These are phyloP conservation scores for Ascochyta koolunga DNA, from an alignment of 2,329 filamentous ascomycete species.

Conservation along the genomic window DNA sequence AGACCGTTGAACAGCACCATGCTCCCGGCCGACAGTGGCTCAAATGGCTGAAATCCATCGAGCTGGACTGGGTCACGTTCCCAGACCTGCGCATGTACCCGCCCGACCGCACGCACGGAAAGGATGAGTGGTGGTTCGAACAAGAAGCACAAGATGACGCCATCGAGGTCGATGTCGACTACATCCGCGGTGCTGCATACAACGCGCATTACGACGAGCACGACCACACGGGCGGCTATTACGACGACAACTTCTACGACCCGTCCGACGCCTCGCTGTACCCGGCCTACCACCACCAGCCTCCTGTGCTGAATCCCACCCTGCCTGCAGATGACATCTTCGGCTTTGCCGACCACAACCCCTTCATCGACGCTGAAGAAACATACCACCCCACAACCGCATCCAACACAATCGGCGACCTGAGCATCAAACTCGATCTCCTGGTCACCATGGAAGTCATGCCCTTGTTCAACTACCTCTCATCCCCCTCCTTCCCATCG, in stretches of 20 bases:
- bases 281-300: conserved; percentile 28
- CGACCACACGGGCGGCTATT: conserved; percentile 41
- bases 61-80: conserved; percentile 46
- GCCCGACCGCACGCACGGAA: conserved; percentile 31
- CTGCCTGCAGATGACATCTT: conserved; percentile 34
- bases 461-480: conserved; percentile 42
- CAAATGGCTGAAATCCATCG: conserved; percentile 38
- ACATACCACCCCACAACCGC: conserved; percentile 19
- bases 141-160: conserved; percentile 15
- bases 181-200: conserved; percentile 33
- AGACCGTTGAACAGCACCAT: conserved; percentile 33
- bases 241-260: conserved; percentile 46
- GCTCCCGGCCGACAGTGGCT: conserved; percentile 38
- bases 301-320: conserved; percentile 4
- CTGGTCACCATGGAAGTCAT: conserved; percentile 42
- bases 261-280: conserved; percentile 34
- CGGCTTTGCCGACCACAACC: conserved; percentile 39
- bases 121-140: conserved; percentile 38
- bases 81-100: conserved; percentile 42
- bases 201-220: conserved; percentile 41
- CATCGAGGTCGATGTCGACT: conserved; percentile 37
- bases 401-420: conserved; percentile 26
- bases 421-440: conserved; percentile 37
- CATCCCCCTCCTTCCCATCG: conserved; percentile 29
- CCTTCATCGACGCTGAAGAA: conserved; percentile 40